Conservation (phyloP, 2,329 filamentous ascomycete species). For the Exophiala calicioides region DNA sequence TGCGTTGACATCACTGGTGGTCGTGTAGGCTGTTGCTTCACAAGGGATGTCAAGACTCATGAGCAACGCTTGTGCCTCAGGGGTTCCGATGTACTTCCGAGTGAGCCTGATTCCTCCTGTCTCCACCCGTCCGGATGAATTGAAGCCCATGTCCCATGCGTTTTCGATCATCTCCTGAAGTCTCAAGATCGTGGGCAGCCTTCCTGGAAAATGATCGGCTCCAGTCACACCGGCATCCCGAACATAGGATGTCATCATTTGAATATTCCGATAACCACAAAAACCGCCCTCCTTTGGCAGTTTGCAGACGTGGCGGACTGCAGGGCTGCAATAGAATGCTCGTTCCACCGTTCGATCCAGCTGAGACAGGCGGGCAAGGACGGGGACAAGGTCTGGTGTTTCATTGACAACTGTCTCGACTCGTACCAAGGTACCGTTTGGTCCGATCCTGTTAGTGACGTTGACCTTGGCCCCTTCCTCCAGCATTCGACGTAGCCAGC, state of each 20-base stretch:
- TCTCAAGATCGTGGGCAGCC: slow-evolving; percentile 73
- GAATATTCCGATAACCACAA: slow-evolving; percentile 93
- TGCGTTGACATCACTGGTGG: slow-evolving; percentile 48
- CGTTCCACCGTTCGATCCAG: slow-evolving; percentile 65
- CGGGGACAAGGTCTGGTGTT: slow-evolving; percentile 58
- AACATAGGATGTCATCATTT: slow-evolving; percentile 83
- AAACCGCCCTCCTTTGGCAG: slow-evolving; percentile 82
- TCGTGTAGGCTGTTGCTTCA: slow-evolving; percentile 61
- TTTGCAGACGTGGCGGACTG: slow-evolving; percentile 78
- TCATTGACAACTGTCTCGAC: slow-evolving; percentile 51
- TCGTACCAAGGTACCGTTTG: slow-evolving; percentile 46
- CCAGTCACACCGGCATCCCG: slow-evolving; percentile 60
- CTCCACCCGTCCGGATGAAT: slow-evolving; percentile 70
- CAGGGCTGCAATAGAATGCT: slow-evolving; percentile 77
- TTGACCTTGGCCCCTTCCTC: slow-evolving; percentile 59
- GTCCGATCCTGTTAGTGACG: slow-evolving; percentile 52
- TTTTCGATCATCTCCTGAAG: slow-evolving; percentile 84
- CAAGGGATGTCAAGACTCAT: slow-evolving; percentile 68
- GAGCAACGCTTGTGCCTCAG: slow-evolving; percentile 84
- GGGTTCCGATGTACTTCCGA: slow-evolving; percentile 92
- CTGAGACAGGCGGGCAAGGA: slow-evolving; percentile 64
- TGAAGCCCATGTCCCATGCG: slow-evolving; percentile 86
- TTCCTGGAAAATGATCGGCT: slow-evolving; percentile 59
- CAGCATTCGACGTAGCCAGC: slow-evolving; percentile 65
- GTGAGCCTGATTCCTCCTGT: slow-evolving; percentile 87